These are phyloP conservation scores for Talaromyces sp. DNA, from an alignment of 2,329 filamentous ascomycete genomes.

Conservation along the genomic window DNA sequence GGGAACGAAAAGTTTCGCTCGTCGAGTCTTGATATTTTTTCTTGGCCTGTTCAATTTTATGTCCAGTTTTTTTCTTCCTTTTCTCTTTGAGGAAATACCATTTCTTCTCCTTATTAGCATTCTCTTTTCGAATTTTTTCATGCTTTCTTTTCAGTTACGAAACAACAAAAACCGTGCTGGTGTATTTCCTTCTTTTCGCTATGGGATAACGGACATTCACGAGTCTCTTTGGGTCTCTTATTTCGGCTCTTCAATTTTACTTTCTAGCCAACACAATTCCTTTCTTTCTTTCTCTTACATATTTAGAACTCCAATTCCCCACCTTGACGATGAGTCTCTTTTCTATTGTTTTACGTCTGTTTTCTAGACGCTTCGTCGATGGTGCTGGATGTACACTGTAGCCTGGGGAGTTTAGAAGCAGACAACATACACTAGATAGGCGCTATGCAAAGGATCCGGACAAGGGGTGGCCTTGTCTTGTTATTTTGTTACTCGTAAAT, in stretches of 20 bases:
- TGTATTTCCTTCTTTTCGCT: not conserved
- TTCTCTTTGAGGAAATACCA: not conserved
- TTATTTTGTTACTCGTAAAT: no score
- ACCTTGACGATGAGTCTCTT: not conserved
- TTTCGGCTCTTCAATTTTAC: not conserved
- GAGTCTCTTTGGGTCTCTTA: not conserved
- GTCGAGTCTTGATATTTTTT: constrained; percentile 8
- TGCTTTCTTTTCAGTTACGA: not conserved
- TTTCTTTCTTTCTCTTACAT: not conserved
- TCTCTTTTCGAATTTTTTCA: not conserved
- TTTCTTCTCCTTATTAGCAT: not conserved
- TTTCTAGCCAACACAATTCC: not conserved
- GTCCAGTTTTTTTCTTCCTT: not conserved
- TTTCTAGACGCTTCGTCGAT: not conserved
- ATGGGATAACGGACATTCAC: not conserved
- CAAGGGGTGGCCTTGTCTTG: not conserved
- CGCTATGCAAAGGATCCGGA: not conserved
- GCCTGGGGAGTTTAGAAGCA: not conserved
- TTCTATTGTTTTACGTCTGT: constrained; percentile 3
- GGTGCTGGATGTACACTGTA: not conserved
- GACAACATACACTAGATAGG: not conserved
- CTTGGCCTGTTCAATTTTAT: constrained; percentile 17
- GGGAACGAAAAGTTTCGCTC: constrained; percentile 30
- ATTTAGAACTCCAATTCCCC: not conserved
- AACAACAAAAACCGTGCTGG: not conserved